Conservation (phyloP, 257 asterid species). For the Solanum neorickii region DNA sequence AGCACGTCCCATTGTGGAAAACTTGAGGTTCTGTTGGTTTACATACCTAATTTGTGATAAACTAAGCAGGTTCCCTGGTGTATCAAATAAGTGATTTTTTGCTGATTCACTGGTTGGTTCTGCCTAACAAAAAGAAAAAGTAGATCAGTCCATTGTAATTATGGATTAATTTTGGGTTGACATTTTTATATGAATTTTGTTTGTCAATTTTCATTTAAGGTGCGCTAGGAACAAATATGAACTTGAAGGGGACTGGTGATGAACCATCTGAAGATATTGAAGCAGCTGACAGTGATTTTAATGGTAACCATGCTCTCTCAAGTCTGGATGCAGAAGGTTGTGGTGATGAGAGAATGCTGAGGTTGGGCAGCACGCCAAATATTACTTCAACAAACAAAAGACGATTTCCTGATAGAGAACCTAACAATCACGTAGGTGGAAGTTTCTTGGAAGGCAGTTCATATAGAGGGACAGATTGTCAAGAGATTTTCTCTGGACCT, state of each 20-base stretch:
- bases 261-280: conserved; percentile 4
- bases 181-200: neutral
- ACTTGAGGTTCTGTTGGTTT: neutral
- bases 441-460: conserved; percentile 11
- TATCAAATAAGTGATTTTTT: neutral
- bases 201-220: conserved; percentile 8
- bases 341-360: conserved; percentile 3
- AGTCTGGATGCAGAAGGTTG: conserved; percentile 15
- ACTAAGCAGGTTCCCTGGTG: neutral
- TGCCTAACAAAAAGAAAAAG: neutral
- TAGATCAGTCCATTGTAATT: neutral
- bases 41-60: neutral
- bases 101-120: neutral
- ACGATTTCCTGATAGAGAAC: conserved; percentile 9
- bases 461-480: conserved; percentile 11
- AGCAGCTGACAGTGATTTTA: conserved; percentile 8
- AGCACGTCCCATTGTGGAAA: neutral
- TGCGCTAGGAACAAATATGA: conserved; percentile 8
- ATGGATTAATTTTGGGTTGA: neutral
- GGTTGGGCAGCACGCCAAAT: conserved; percentile 1
- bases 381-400: conserved; percentile 1
- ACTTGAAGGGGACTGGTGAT: conserved; percentile 13
- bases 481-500: conserved; percentile 2
- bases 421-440: conserved; percentile 5
- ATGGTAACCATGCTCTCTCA: conserved; percentile 11